Evolutionary conservation across 495 filamentous ascomycete genomes (phyloP), one percentile per base, ranked within the genome.

Genomic region (Neurospora sp.): DNA sequence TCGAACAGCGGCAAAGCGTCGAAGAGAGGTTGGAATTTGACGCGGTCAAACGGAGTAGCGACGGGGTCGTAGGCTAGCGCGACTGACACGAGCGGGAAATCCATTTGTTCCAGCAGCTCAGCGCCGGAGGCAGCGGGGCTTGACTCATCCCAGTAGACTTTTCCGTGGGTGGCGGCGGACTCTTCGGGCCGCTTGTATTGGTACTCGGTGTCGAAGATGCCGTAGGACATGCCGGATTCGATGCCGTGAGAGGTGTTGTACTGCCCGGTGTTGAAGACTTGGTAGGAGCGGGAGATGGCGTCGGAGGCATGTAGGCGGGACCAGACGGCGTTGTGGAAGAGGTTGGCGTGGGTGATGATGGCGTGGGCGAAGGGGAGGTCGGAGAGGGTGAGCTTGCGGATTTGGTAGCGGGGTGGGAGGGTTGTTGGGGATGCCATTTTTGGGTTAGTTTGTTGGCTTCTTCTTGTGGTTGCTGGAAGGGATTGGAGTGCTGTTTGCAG

Each of bases 171-270:
- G 9, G 76, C 76, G 0, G 71, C 81, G 5, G 83, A 84, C 42
- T 79, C 27, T 27, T 27, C 79, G 59, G 83, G 78, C 0, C 73
- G 73, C 74, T 83, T 85, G 79, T 81, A 87, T 12, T 75, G 68
- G 72, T 85, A 85, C 22, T 84, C 76, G 18, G 73, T 83, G 78
- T 87, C 82, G 78, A 85, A 85, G 20, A 87, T 78, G 70, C 83
- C 83, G 61, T 77, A 85, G 0, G 82, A 83, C 9, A 83, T 65
- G 41, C 83, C 84, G 31, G 81, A 83, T 31, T 42, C 35, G 71
- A 69, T 71, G 5, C 31, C 40, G 48, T 59, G 44, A 0, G 27
- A n/a, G 20, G 40, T 31, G 9, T 71, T 16, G 40, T 68, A 48
- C 4, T 76, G 42, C 22, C 41, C 71, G 9, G 37, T 71, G 1